These are phyloP conservation scores for Botrytis aclada DNA, from an alignment of 2,329 filamentous ascomycete species.

Conservation along the genomic window DNA sequence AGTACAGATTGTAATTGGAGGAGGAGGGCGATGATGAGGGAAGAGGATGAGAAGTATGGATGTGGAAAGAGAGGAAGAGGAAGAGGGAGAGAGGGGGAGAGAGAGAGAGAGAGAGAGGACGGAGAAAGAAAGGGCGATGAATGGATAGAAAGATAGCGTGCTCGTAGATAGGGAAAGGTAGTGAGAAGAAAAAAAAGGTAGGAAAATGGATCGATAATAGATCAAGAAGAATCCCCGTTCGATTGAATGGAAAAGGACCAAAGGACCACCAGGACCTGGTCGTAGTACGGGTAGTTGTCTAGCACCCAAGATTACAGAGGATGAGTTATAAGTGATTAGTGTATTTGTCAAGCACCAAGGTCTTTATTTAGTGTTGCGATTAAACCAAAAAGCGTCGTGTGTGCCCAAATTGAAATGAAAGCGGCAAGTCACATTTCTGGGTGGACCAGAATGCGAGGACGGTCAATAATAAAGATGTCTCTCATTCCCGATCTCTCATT, in stretches of 20 bases:
- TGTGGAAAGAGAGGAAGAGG: not conserved
- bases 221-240: too few relatives aligned
- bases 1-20: not conserved
- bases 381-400: not conserved
- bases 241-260: too few relatives aligned
- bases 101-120: not conserved
- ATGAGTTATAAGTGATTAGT: too few relatives aligned
- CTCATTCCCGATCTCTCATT: not conserved
- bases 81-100: not conserved
- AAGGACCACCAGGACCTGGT: too few relatives aligned
- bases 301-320: too few relatives aligned
- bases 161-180: not conserved
- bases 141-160: not conserved
- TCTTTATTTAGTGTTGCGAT: too few relatives aligned
- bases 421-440: not conserved
- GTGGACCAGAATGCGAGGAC: too few relatives aligned
- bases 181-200: not conserved
- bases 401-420: not conserved
- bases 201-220: not conserved
- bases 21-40: not conserved
- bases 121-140: not conserved
- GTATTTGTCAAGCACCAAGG: too few relatives aligned
- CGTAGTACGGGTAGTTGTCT: too few relatives aligned
- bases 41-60: not conserved
- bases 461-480: not conserved